Evolutionary conservation across 2,329 filamentous ascomycete genomes (phyloP).

Genomic region (Lasiodiplodia sp.): DNA sequence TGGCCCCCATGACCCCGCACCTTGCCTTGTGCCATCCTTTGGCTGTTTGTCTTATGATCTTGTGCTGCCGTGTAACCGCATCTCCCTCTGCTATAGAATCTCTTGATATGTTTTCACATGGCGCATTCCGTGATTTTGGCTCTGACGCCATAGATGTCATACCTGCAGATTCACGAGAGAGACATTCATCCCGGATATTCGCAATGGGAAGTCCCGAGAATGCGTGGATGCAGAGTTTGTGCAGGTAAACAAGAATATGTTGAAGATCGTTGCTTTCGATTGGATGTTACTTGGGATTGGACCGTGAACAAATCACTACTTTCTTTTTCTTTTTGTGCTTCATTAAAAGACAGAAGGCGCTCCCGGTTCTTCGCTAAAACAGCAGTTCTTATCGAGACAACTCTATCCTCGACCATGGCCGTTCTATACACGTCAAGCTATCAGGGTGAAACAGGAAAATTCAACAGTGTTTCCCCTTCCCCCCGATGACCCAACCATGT

Average conservation of each 20-base stretch:
- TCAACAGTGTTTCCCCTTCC: too few species aligned
- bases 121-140: background rate
- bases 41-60: constrained; percentile 2
- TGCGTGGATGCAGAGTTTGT: background rate
- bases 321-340: background rate
- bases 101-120: background rate
- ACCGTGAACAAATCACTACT: background rate
- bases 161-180: background rate
- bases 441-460: too few species aligned
- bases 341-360: too few species aligned
- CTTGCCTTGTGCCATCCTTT: background rate
- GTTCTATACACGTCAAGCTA: too few species aligned
- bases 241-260: background rate
- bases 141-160: background rate
- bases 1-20: constrained; percentile 1
- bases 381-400: too few species aligned
- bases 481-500: too few species aligned
- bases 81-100: background rate
- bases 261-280: background rate
- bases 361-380: too few species aligned
- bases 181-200: background rate
- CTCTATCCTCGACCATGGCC: too few species aligned
- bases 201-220: background rate
- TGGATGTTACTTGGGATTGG: background rate
- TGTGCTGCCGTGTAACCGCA: background rate